Base-by-base conservation (phyloP, 1,284 basidiomycete genomes). In the Sporisorium exsertum region DNA sequence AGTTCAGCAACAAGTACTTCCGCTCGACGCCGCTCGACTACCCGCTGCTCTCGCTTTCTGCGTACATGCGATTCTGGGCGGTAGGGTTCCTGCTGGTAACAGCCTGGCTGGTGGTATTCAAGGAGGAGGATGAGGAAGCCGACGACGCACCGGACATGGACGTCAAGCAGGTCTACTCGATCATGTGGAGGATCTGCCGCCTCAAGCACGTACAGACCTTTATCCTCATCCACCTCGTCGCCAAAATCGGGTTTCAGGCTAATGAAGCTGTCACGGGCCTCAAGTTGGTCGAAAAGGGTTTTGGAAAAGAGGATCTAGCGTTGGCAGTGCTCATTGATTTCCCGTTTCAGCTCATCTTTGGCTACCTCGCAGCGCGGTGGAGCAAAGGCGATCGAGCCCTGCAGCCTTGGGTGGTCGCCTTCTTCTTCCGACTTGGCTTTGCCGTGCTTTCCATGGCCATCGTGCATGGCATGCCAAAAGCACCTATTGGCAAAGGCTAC, bases 311-410 rank as follows among this genome's bases (percentile, higher is more conserved):
- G 87, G 97, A 99, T 81, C 89, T 99, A 40, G 95, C 97, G 5
- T 89, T 97, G 26, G 93, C 94, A 2, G 95, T 97, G 33, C 90
- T 99, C 55, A 93, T 99, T 80, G 97, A 99, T 86, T 99, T 99
- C 79, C 97, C 97, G 1, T 97, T 97, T 87, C 96, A 99, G 87
- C 94, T 99, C 65, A 85, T 94, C 64, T 95, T 94, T 40, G 96
- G 96, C 13, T 99, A 94, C 91, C 88, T 97, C n/a, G 94, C 95
- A 0, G 97, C 94, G 3, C 91, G 91, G 78, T 98, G 95, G 94
- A 84, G 79, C 27, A 83, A 81, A 42, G 87, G 87, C 32, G 83
- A 86, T 35, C 81, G 81, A 33, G 86, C 87, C 15, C 67, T 87
- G 22, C 80, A 78, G 58, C 87, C 87, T 53, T 99, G 97, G 97